Evolutionary conservation across 2,329 filamentous ascomycete genomes (phyloP), one percentile per base, ranked within the genome.

Genomic region (Ophiostoma ulmi): DNA sequence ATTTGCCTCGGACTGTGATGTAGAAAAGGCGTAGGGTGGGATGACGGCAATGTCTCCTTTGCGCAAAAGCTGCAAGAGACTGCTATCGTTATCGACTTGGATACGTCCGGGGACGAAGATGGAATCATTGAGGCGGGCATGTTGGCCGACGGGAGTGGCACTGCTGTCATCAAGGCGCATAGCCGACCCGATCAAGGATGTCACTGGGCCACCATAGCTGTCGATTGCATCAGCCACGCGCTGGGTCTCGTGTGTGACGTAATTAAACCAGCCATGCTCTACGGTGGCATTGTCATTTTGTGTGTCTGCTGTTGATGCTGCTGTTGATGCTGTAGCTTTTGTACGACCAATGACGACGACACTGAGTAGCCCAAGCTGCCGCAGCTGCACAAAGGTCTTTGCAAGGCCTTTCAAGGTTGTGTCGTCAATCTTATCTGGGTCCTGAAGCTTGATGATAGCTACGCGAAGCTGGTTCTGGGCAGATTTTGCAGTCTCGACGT

Each of bases 371-470:
- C 95, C 94, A 17, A 99, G 85, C 69, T 90, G 88, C 55, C 89
- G 87, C 68, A 99, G 87, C 78, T 97, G 94, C 39, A 90, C 89
- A 58, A 99, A 80, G 0, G 95, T 98, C 77, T 90, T 88, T 5
- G 90, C 92, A 71, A 98, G 88, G 0, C 93, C 94, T 65, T 85
- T 80, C 13, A 98, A 78, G 0, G 88, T 91, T 1, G 82, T 80
- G 72, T 93, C 86, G 75, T 91, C 85, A 66, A 96, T 84, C 1
- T 83, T 80, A 75, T 96, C 90, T 0, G 93, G 90, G 63, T 87
- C 86, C 69, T 91, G 87, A 70, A 99, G 84, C 80, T 97, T 97
- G 74, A 97, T 89, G 71, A 99, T 82, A 20, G 95, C 94, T 71
- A 97, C 84, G 78, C 97, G 92, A 22, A 91, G 79, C 69, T 48